Base-by-base conservation (phyloP, 2,329 filamentous ascomycete species). In the Epichloe elymi region DNA sequence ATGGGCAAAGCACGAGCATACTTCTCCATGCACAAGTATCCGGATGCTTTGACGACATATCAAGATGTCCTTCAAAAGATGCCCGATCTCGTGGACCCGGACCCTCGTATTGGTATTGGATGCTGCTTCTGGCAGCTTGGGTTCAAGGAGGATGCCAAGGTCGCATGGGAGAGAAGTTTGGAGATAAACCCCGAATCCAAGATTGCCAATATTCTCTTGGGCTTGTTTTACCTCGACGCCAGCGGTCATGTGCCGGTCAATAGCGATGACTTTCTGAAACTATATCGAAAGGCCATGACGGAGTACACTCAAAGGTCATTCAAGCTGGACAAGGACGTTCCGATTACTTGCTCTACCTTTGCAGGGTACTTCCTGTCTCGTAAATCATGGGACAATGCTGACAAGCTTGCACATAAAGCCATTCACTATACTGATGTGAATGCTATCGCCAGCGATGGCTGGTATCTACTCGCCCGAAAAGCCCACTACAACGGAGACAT, bases 101-200 rank as follows among this genome's bases (percentile, higher is more conserved):
- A 98, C 66, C 94, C 93, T 58, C 81, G 94, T 59, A 91, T 98
- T 59, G 93, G 93, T 51, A 91, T 98, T 61, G 93, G 93, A 44
- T 93, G 88, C 67, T 98, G 93, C 72, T 85, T 96, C 66, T 98
- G 94, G 93, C 88, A 95, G 66, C 75, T 98, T 30, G 90, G 90
- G 11, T 89, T 88, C 73, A 96, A 94, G 66, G 88, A 95, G 36
- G 88, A 95, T 60, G 93, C 94, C 7, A 91, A 87, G 63, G 73
- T 75, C 46, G 91, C 93, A 12, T 98, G 93, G 93, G 86, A 95
- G 63, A 78, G 93, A 56, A 82, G 85, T 12, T 70, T 96, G 30
- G 87, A 94, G 63, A 77, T 96, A 62, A 81, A 76, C 60, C 82
- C 87, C 0, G 79, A 89, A 23, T 95, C 89, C 20, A 96, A 95